phyloP scores from a whole-genome alignment of 495 filamentous ascomycete genomes.

The Talaromyces stipitatus region DNA sequence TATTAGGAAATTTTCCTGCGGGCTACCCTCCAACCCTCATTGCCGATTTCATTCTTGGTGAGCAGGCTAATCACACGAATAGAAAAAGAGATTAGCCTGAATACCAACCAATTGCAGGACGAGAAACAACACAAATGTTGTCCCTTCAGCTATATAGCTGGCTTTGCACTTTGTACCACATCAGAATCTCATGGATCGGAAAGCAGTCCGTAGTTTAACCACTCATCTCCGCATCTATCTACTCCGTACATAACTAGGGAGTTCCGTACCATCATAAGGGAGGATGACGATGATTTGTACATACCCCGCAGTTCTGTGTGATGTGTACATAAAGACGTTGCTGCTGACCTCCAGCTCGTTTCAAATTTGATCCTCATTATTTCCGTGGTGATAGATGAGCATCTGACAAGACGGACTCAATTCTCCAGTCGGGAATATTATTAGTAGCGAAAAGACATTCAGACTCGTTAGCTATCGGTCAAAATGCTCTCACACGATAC shows the following conservation, averaged over 20 bases:
- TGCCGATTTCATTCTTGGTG: too few species aligned
- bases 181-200: not conserved
- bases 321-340: not conserved
- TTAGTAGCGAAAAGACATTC: not conserved
- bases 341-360: not conserved
- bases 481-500: conserved; percentile 4
- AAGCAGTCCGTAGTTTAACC: not conserved
- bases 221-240: not conserved
- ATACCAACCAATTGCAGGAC: not conserved
- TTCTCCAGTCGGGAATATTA: too few species aligned
- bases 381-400: not conserved
- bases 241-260: not conserved
- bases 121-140: not conserved
- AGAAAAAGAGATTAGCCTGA: not conserved
- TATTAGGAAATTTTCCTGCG: not conserved
- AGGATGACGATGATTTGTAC: not conserved
- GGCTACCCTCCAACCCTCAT: not conserved
- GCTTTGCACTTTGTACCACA: not conserved
- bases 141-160: not conserved
- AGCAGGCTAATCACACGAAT: not conserved
- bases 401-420: too few species aligned
- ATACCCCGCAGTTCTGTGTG: not conserved
- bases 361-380: not conserved
- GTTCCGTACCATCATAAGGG: not conserved
- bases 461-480: not conserved